These are phyloP conservation scores for Trebouxia sp. DNA, from an alignment of 139 green algal genomes.

Conservation along the genomic window DNA sequence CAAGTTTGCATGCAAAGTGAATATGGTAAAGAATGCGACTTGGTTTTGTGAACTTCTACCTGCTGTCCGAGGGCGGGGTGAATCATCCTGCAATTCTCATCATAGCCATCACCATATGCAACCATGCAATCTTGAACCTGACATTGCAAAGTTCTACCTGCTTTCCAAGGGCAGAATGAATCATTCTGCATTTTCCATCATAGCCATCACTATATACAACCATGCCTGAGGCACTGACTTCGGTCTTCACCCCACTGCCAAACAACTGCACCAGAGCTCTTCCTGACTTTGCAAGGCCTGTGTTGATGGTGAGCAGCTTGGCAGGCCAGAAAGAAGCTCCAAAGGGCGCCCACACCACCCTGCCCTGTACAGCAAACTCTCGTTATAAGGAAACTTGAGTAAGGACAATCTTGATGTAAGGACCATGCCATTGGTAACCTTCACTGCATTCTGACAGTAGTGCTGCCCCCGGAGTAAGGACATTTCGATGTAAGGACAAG, in stretches of 20 bases:
- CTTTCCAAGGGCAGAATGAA: not conserved
- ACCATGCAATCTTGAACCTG: no score
- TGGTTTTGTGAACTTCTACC: no score
- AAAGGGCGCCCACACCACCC: conserved; percentile 16
- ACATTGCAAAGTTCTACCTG: no score
- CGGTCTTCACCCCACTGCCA: conserved; percentile 12
- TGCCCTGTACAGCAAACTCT: not conserved
- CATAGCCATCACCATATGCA: no score
- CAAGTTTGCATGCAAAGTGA: no score
- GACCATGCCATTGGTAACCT: no score
- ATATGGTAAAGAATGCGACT: no score
- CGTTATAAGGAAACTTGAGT: no score
- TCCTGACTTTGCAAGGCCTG: not conserved
- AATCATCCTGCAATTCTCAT: no score
- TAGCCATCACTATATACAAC: not conserved
- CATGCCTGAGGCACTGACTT: not conserved
- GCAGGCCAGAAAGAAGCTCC: conserved; percentile 6
- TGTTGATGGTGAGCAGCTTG: not conserved
- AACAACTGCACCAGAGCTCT: conserved; percentile 10
- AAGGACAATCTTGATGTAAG: no score
- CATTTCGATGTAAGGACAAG: no score
- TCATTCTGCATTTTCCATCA: not conserved
- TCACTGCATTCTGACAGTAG: not conserved
- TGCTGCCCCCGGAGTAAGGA: not conserved
- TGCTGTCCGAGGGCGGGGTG: no score